Base-by-base conservation (phyloP, 1,284 basidiomycete species). In the Cystobasidium pallidum region DNA sequence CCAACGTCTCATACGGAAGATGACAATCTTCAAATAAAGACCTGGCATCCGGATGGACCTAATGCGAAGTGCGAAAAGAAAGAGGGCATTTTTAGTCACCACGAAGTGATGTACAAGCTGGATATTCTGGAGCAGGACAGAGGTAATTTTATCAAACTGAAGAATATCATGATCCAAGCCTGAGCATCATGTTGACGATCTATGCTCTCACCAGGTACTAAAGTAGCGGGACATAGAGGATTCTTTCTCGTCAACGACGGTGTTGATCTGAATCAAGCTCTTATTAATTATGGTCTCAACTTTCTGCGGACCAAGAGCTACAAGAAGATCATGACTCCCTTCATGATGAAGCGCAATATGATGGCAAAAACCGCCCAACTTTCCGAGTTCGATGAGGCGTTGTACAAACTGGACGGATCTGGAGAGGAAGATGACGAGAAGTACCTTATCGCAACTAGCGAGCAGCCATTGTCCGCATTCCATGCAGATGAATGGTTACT, bases 361-460 rank as follows among this genome's bases (percentile, higher is more conserved):
- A 99, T 99, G 96, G 88, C 87, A 73, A 95, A 95, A 84, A 99
- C 95, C 0, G 95, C 95, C 1, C 95, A 99, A 81, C 87, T 99
- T 19, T 92, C 94, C 79, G 92, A 98, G 81, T 99, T 98, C 78
- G 95, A 99, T 81, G 96, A 99, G 83, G 94, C 96, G 77, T 84
- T 99, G 28, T 99, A 99, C 88, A 96, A 97, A 85, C 24, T 66
- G 24, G 55, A 66, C 39, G 59, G 62, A 43, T 32, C 54, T 3
- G 6, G 11, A 3, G 45, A 41, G 2, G 30, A n/a, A 24, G 93
- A 95, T 73, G 94, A 97, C 78, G 96, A 99, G 82, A 98, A 97
- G 82, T 99, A 99, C 83, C 88, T 99, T 58, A 99, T 99, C 80
- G 95, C 96, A 6, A 99, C 95, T 61, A 96, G 93, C 39, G 96